phyloP scores from a whole-genome alignment of 768 basidiomycete species.

The Kwoniella bestiolae region DNA sequence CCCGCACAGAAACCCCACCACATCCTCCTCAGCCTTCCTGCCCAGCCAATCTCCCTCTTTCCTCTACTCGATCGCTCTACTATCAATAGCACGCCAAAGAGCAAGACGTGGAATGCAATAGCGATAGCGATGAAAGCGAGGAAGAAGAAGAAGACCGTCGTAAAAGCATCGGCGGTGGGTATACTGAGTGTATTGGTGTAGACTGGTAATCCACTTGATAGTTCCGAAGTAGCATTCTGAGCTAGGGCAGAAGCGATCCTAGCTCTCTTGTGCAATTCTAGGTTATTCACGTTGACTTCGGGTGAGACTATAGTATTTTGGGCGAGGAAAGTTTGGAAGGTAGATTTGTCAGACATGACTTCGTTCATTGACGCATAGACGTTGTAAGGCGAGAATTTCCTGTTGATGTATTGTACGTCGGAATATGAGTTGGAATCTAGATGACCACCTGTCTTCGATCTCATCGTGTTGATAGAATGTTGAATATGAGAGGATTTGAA shows the following conservation, averaged over 20 bases:
- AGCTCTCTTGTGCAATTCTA: slow-evolving; percentile 34
- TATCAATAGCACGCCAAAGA: slow-evolving; percentile 61
- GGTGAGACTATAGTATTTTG: slow-evolving; percentile 14
- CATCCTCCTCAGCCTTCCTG: slow-evolving; percentile 31
- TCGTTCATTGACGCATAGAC: slow-evolving; percentile 40
- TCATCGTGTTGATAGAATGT: slow-evolving; percentile 76
- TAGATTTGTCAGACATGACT: slow-evolving; percentile 62
- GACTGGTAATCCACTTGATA: slow-evolving; percentile 80
- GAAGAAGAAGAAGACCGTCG: slow-evolving; percentile 77
- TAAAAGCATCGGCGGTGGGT: slow-evolving; percentile 83
- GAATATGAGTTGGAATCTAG: slow-evolving; percentile 67
- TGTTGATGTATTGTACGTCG: slow-evolving; percentile 76
- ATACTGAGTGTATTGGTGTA: slow-evolving; percentile 78
- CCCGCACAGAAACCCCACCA: slow-evolving; percentile 50
- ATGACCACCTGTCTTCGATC: slow-evolving; percentile 77
- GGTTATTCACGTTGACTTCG: slow-evolving; percentile 1
- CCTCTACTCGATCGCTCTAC: slow-evolving; percentile 51
- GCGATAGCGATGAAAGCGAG: slow-evolving; percentile 72
- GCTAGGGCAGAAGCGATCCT: slow-evolving; percentile 38
- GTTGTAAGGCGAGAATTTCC: slow-evolving; percentile 80
- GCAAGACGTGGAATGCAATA: slow-evolving; percentile 63
- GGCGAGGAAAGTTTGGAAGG: slow-evolving; percentile 50
- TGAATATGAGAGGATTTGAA: slow-evolving; percentile 68
- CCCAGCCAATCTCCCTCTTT: slow-evolving; percentile 46
- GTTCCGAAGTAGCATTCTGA: slow-evolving; percentile 45